phyloP scores from a whole-genome alignment of 371 early-diverging fungal genomes.

The Lichtheimia hyalospora region DNA sequence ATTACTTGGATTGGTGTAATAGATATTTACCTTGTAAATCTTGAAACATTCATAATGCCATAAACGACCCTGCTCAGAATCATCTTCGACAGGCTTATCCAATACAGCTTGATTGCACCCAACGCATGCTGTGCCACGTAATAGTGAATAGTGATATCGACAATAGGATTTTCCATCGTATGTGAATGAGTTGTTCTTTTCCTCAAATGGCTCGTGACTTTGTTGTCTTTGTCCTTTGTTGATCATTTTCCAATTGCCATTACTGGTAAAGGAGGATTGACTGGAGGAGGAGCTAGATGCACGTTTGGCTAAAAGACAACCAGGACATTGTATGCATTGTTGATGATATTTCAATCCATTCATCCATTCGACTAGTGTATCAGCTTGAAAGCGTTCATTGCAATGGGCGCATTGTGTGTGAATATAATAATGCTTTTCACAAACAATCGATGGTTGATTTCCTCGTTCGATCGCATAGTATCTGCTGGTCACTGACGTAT shows the following conservation, averaged over 20 bases:
- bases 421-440: constrained; percentile 16
- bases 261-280: neutral
- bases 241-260: no score
- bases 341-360: constrained; percentile 14
- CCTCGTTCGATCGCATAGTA: constrained; percentile 15
- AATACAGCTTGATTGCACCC: constrained; percentile 90
- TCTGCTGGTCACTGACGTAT: constrained; percentile 14
- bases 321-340: constrained; percentile 16
- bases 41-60: constrained; percentile 99
- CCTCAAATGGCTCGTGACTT: constrained; percentile 44
- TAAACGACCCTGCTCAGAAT: constrained; percentile 62
- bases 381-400: neutral
- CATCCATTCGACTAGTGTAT: constrained; percentile 1
- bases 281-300: constrained; percentile 1
- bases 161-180: constrained; percentile 85
- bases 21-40: constrained; percentile 75
- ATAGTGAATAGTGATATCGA: constrained; percentile 82
- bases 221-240: constrained; percentile 47
- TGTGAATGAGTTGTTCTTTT: constrained; percentile 52
- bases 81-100: constrained; percentile 85
- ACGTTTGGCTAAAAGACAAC: constrained; percentile 12
- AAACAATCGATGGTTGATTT: constrained; percentile 9
- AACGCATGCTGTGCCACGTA: constrained; percentile 82
- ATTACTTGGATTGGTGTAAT: neutral
- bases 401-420: neutral